Evolutionary conservation across 257 asterid species (phyloP).

Genomic region (Cinchona pubescens): DNA sequence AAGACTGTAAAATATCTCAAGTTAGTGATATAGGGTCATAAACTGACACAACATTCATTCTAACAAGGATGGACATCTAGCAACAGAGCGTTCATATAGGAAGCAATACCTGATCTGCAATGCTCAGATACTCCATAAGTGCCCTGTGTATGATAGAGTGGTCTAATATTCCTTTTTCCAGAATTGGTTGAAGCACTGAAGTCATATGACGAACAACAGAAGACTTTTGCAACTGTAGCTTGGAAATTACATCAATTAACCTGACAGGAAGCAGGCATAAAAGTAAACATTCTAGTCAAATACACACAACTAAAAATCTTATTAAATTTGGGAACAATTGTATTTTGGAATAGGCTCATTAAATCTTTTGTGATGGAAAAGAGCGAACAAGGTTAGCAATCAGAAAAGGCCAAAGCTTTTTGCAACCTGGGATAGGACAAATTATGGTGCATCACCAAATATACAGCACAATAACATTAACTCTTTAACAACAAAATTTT

Average conservation of each 20-base stretch:
- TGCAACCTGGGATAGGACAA: neutral
- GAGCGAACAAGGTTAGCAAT: neutral
- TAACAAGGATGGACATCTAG: neutral
- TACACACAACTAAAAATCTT: neutral
- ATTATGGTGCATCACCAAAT: neutral
- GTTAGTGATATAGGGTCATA: conserved; percentile 29
- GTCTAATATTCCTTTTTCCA: conserved; percentile 88
- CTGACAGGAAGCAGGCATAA: conserved; percentile 35
- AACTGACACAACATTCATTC: neutral
- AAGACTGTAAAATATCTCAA: conserved; percentile 52
- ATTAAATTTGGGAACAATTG: neutral
- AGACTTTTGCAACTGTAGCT: conserved; percentile 62
- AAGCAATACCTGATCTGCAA: conserved; percentile 68
- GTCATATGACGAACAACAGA: conserved; percentile 88
- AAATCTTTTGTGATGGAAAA: too few species aligned
- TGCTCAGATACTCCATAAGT: conserved; percentile 62
- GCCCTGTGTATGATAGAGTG: conserved; percentile 90
- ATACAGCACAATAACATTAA: neutral
- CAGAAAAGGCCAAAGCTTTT: too few species aligned
- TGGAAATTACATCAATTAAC: conserved; percentile 71
- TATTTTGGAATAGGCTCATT: neutral
- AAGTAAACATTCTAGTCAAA: neutral
- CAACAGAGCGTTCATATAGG: neutral
- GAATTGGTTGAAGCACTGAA: conserved; percentile 70
- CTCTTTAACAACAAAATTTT: neutral